These are phyloP conservation scores for Echria macrotheca DNA, from an alignment of 495 filamentous ascomycete genomes.

Conservation along the genomic window DNA sequence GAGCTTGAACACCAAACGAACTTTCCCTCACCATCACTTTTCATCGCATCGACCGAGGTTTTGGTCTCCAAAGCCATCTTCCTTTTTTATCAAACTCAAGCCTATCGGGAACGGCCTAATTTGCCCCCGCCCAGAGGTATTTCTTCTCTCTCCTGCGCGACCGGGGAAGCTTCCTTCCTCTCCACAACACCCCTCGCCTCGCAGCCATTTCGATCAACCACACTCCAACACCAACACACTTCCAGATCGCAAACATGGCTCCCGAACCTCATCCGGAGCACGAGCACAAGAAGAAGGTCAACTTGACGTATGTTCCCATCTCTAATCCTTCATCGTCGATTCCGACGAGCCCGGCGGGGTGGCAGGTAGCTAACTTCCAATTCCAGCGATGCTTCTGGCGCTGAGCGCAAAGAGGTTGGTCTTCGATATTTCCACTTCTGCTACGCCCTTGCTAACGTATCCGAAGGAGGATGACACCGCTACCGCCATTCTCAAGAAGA, in stretches of 20 bases:
- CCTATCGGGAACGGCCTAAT: background rate
- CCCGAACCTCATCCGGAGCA: conserved; percentile 45
- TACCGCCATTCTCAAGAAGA: conserved; percentile 99
- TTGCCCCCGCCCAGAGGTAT: background rate
- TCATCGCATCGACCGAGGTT: too few relatives aligned
- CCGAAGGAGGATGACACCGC: conserved; percentile 79
- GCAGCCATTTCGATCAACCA: conserved; percentile 12
- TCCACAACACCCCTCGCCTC: background rate
- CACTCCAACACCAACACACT: conserved; percentile 6
- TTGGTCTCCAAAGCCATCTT: conserved; percentile 6
- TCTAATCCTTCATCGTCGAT: too few relatives aligned
- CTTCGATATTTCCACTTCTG: conserved; percentile 41
- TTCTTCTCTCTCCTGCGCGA: conserved; percentile 2
- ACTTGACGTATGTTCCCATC: conserved; percentile 68
- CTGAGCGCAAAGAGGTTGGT: conserved; percentile 78
- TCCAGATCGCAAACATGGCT: conserved; percentile 28
- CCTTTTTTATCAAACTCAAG: conserved; percentile 6
- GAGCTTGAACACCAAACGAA: conserved; percentile 6
- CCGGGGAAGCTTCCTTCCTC: conserved; percentile 2
- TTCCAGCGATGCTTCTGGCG: conserved; percentile 78
- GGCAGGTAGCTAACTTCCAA: conserved; percentile 27
- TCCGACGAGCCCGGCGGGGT: background rate
- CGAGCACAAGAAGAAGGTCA: conserved; percentile 89
- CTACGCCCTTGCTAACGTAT: too few relatives aligned
- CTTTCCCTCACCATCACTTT: too few relatives aligned